A percentile compares a stretch with the other conserved stretches of the same genome.
These are phyloP conservation scores for Beauveria rudraprayagi DNA, from an alignment of 2,329 filamentous ascomycete species.

Conservation along the genomic window DNA sequence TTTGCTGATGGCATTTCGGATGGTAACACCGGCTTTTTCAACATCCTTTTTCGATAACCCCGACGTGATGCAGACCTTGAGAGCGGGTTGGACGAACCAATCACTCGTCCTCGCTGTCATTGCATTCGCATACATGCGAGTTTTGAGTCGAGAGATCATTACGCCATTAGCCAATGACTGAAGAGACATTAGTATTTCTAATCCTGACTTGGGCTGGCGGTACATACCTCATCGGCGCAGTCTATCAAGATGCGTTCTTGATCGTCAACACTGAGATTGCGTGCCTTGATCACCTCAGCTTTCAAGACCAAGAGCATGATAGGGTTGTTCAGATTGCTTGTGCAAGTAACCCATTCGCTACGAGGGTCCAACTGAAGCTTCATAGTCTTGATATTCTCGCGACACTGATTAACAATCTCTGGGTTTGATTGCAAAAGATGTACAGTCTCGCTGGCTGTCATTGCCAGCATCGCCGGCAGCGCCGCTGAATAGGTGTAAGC, in stretches of 20 bases:
- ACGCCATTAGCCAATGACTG: constrained; percentile 82
- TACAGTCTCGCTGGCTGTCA: constrained; percentile 90
- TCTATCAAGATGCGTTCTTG: constrained; percentile 83
- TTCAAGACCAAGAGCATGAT: constrained; percentile 79
- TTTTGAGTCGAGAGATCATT: constrained; percentile 79
- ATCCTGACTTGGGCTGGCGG: background rate
- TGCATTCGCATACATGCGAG: constrained; percentile 55
- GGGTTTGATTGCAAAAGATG: constrained; percentile 79
- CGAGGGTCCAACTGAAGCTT: constrained; percentile 80
- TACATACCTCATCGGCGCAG: constrained; percentile 84
- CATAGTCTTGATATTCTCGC: constrained; percentile 83
- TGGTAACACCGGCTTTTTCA: constrained; percentile 82
- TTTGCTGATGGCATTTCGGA: constrained; percentile 90
- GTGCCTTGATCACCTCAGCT: constrained; percentile 66
- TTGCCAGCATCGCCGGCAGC: constrained; percentile 84
- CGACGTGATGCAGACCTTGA: constrained; percentile 86
- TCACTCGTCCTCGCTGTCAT: constrained; percentile 60
- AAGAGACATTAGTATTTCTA: constrained; percentile 11
- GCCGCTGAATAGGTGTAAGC: constrained; percentile 96
- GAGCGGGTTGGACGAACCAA: constrained; percentile 66
- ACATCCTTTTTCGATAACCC: constrained; percentile 89
- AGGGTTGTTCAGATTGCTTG: constrained; percentile 76
- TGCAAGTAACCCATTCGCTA: constrained; percentile 85
- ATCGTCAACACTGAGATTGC: constrained; percentile 61
- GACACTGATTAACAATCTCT: constrained; percentile 67